Evolutionary conservation across 2,329 filamentous ascomycete genomes (phyloP).

Genomic region (Orbilia ellipsospora): DNA sequence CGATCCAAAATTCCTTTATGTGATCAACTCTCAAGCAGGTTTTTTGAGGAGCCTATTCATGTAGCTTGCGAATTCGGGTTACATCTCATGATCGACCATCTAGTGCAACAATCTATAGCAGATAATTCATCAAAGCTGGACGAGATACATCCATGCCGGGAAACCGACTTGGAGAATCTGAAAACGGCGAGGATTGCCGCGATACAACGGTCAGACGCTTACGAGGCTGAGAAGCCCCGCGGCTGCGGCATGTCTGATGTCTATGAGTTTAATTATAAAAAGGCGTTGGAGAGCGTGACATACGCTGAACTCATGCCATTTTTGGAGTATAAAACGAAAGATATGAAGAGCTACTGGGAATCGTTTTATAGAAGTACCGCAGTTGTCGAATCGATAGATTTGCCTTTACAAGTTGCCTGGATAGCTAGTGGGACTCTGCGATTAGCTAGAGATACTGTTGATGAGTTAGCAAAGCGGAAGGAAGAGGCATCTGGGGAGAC

Average conservation of each 20-base stretch:
- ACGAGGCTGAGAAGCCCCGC: too few relatives aligned
- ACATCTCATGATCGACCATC: conserved; percentile 21
- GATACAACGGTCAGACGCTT: neutral
- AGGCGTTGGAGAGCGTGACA: neutral
- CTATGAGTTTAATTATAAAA: neutral
- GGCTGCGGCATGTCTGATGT: too few relatives aligned
- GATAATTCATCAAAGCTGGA: too few relatives aligned
- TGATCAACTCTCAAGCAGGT: conserved; percentile 3
- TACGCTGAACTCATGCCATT: neutral
- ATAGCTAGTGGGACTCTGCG: neutral
- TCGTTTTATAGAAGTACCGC: too few relatives aligned
- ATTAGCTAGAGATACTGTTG: too few relatives aligned
- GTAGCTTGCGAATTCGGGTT: conserved; percentile 17
- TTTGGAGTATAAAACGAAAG: neutral
- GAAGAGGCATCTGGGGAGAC: too few relatives aligned
- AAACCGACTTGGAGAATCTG: conserved; percentile 11
- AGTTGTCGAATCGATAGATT: conserved; percentile 8
- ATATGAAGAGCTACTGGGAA: neutral
- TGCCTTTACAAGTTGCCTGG: conserved; percentile 9
- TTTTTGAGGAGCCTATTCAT: conserved; percentile 27
- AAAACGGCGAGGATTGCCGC: conserved; percentile 8
- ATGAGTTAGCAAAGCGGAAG: too few relatives aligned
- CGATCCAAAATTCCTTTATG: too few relatives aligned
- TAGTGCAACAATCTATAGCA: neutral
- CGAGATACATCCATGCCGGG: conserved; percentile 1